Conservation (phyloP, 495 filamentous ascomycete genomes). For the Rhypophila decipiens region DNA sequence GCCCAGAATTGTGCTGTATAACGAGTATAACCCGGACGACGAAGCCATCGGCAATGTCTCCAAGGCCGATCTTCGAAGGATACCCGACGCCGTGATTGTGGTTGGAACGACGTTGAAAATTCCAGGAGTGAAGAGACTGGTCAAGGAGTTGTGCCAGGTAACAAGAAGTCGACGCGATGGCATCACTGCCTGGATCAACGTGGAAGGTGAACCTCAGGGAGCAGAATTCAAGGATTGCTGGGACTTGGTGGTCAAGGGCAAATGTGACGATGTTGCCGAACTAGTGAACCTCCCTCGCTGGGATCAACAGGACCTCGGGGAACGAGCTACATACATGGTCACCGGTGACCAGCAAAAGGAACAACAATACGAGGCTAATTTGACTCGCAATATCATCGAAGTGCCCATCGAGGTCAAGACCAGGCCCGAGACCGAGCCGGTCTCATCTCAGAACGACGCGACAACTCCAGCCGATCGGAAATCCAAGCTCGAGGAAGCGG, state of each 20-base stretch:
- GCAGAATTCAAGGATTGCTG: constrained; percentile 87
- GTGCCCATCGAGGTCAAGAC: constrained; percentile 30
- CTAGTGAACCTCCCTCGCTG: constrained; percentile 67
- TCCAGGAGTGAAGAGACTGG: constrained; percentile 81
- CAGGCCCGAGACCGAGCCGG: constrained; percentile 13
- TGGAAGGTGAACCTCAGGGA: constrained; percentile 70
- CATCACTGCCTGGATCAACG: constrained; percentile 92
- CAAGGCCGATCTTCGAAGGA: constrained; percentile 69
- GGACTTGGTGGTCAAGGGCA: constrained; percentile 81
- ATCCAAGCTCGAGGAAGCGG: constrained; percentile 12
- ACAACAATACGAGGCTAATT: constrained; percentile 18
- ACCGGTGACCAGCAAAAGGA: constrained; percentile 36
- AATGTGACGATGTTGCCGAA: constrained; percentile 81
- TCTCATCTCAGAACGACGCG: constrained; percentile 12
- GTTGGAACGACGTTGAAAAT: constrained; percentile 95
- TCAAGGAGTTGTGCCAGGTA: constrained; percentile 79
- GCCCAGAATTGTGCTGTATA: constrained; percentile 93
- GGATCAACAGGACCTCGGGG: constrained; percentile 54
- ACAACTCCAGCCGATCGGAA: constrained; percentile 13
- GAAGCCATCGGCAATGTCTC: constrained; percentile 92
- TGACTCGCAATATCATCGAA: constrained; percentile 31
- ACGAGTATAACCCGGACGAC: constrained; percentile 93
- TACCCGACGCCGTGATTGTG: constrained; percentile 88
- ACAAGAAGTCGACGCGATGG: constrained; percentile 76
- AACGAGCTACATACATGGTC: constrained; percentile 29